These are phyloP conservation scores for Fusarium secorum DNA, from an alignment of 2,329 filamentous ascomycete genomes.

Conservation along the genomic window DNA sequence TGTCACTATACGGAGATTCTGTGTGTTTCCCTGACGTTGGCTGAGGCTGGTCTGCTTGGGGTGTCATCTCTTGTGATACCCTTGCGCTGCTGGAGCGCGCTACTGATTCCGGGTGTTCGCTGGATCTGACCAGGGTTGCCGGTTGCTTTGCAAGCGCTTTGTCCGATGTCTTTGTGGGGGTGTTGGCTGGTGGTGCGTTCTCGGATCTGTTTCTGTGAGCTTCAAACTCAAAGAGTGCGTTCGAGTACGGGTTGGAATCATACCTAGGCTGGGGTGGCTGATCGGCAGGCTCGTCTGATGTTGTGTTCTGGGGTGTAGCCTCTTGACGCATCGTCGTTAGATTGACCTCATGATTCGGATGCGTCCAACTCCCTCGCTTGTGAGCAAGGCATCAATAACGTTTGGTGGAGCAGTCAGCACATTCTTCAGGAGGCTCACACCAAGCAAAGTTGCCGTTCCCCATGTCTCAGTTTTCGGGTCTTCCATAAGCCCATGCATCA, in stretches of 20 bases:
- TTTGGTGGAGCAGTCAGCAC: neutral
- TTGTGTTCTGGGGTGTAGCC: neutral
- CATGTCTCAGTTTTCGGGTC: neutral
- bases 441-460: neutral
- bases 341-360: neutral
- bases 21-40: neutral
- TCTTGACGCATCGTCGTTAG: too few relatives aligned
- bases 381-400: neutral
- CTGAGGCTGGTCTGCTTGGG: neutral
- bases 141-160: neutral
- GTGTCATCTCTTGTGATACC: neutral
- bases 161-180: neutral
- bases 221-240: neutral
- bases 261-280: neutral
- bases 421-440: neutral
- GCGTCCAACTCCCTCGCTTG: neutral
- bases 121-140: neutral
- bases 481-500: neutral
- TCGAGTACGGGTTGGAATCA: too few relatives aligned
- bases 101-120: neutral
- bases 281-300: too few relatives aligned
- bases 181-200: neutral
- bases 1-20: neutral
- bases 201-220: neutral
- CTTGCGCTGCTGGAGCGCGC: neutral